These are phyloP conservation scores for Scheffersomyces lignosus DNA, from an alignment of 805 yeast genomes.

Conservation along the genomic window DNA sequence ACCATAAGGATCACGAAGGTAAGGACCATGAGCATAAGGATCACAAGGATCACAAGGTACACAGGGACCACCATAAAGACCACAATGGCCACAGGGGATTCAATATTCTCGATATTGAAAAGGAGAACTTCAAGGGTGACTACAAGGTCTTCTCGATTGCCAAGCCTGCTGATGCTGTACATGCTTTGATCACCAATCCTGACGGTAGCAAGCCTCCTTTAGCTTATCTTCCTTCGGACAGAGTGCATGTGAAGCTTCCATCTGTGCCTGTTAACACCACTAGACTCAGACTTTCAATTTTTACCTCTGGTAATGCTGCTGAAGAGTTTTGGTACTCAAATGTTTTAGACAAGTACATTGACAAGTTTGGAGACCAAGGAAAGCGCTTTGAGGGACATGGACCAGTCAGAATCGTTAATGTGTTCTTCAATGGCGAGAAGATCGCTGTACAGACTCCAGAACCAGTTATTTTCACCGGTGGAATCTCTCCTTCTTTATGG, in stretches of 20 bases:
- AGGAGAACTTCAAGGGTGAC: conserved; percentile 1
- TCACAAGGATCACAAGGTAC: no score
- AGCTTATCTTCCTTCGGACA: conserved; percentile 44
- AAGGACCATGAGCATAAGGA: no score
- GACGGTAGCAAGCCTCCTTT: conserved; percentile 39
- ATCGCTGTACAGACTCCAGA: conserved; percentile 66
- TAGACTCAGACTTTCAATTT: conserved; percentile 55
- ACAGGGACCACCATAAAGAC: no score
- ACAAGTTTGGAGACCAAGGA: conserved; percentile 37
- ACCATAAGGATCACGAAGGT: no score
- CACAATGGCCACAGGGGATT: no score
- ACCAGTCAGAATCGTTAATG: conserved; percentile 66
- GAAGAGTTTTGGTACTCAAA: conserved; percentile 87
- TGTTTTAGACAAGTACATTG: conserved; percentile 47
- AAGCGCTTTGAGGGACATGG: conserved; percentile 61
- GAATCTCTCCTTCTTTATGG: conserved; percentile 80
- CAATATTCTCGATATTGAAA: background rate
- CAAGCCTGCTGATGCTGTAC: conserved; percentile 39
- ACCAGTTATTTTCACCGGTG: conserved; percentile 80
- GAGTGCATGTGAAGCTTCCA: conserved; percentile 42
- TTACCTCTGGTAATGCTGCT: conserved; percentile 70
- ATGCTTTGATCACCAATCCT: conserved; percentile 32
- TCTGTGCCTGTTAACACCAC: conserved; percentile 55
- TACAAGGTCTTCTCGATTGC: conserved; percentile 23
- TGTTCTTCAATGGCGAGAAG: conserved; percentile 57